phyloP scores from a whole-genome alignment of 1,284 basidiomycete species.

The Tilletiopsis washingtonensis region DNA sequence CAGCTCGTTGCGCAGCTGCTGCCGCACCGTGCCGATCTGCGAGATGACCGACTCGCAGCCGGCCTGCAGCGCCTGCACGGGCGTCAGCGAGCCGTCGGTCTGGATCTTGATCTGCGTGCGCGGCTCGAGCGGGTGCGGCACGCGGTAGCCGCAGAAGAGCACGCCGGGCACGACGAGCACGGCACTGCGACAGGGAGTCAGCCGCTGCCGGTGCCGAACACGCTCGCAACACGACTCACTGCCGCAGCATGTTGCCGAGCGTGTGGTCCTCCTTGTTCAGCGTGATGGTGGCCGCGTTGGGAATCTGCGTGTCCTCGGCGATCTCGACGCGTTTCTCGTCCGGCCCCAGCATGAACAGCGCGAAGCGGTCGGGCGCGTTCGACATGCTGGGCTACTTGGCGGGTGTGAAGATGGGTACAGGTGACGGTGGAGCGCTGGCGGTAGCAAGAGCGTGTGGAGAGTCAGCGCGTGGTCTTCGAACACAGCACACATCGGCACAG shows the following conservation, averaged over 20 bases:
- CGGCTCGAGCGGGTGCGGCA: conserved; percentile 90
- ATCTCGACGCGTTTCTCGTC: conserved; percentile 86
- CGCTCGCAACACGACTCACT: conserved; percentile 59
- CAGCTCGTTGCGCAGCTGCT: conserved; percentile 1
- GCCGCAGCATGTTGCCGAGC: conserved; percentile 85
- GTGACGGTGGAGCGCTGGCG: not conserved
- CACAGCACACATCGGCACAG: not conserved
- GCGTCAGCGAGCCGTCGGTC: conserved; percentile 79
- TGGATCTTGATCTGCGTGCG: conserved; percentile 90
- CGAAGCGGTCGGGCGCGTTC: conserved; percentile 86
- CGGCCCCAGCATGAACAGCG: conserved; percentile 82
- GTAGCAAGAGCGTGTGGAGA: not conserved
- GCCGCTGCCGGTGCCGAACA: not conserved
- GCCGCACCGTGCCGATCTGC: conserved; percentile 53
- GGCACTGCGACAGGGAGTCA: conserved; percentile 12
- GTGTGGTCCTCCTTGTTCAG: conserved; percentile 97
- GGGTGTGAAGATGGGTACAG: not conserved
- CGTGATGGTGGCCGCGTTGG: conserved; percentile 88
- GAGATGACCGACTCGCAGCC: conserved; percentile 77
- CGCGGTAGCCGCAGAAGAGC: conserved; percentile 94
- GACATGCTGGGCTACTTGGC: conserved; percentile 22
- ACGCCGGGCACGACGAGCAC: conserved; percentile 41
- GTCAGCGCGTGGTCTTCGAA: not conserved
- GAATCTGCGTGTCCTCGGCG: conserved; percentile 90
- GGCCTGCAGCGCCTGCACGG: conserved; percentile 72